A percentile compares a stretch with the other conserved stretches of the same genome.
Conservation (phyloP, 2,329 filamentous ascomycete species). For the Fusarium secorum region DNA sequence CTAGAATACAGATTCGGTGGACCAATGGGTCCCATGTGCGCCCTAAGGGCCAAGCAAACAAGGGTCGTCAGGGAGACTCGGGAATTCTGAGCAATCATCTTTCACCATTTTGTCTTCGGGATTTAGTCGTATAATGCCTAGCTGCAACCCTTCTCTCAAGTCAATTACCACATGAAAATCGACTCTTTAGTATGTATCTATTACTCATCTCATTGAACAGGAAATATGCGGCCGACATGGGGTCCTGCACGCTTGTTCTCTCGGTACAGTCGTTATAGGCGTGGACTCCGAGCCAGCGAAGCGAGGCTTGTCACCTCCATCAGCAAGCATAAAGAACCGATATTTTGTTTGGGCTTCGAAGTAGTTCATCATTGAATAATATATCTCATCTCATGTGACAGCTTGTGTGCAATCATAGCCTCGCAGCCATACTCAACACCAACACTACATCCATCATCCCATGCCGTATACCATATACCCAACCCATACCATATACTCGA, state of each 20-base stretch:
- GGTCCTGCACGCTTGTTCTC: neutral
- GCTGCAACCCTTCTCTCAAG: neutral
- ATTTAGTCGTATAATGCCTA: neutral
- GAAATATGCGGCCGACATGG: neutral
- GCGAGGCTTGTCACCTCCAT: neutral
- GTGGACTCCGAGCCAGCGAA: neutral
- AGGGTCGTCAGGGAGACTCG: neutral
- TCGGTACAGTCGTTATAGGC: neutral
- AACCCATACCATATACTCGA: constrained; percentile 38
- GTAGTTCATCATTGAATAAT: constrained; percentile 24
- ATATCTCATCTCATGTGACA: constrained; percentile 25
- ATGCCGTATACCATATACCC: constrained; percentile 33
- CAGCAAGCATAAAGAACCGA: neutral
- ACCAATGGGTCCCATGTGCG: neutral
- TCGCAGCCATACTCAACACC: constrained; percentile 17
- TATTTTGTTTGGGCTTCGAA: constrained; percentile 5
- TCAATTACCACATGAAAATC: neutral
- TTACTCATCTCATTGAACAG: neutral
- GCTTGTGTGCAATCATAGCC: constrained; percentile 19
- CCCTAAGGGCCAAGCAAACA: neutral
- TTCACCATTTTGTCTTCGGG: neutral
- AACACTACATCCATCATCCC: constrained; percentile 17
- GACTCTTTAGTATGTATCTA: neutral
- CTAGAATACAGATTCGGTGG: neutral
- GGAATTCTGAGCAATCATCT: constrained; percentile 1